A percentile compares a stretch with the other conserved stretches of the same genome.
Evolutionary conservation across 805 yeast species (phyloP).

Genomic region (Barnettozyma siamensis): DNA sequence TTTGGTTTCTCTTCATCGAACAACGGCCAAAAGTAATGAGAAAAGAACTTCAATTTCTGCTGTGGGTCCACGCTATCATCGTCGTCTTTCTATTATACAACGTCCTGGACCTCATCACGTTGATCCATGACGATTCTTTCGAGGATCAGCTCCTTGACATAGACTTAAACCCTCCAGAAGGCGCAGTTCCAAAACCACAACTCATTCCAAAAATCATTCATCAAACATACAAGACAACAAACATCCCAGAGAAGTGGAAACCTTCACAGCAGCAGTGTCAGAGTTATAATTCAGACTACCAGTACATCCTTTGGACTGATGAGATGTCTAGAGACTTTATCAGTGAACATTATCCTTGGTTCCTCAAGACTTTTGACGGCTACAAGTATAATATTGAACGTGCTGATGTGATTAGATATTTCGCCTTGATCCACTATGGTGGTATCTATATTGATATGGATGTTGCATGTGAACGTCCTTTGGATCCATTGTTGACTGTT

Average conservation of each 20-base stretch:
- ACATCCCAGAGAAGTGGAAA: conserved; percentile 78
- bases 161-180: conserved; percentile 52
- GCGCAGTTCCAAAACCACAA: conserved; percentile 39
- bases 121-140: conserved; percentile 67
- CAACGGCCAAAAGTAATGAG: conserved; percentile 53
- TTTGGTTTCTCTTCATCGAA: too few species aligned
- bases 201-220: conserved; percentile 87
- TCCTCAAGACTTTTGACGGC: conserved; percentile 66
- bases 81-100: conserved; percentile 43
- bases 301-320: conserved; percentile 89
- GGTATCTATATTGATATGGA: conserved; percentile 89
- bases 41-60: conserved; percentile 56
- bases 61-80: conserved; percentile 51
- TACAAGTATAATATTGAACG: conserved; percentile 81
- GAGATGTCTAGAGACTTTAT: conserved; percentile 75
- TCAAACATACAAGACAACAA: conserved; percentile 79
- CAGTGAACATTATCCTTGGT: conserved; percentile 80
- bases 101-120: conserved; percentile 65
- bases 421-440: conserved; percentile 76
- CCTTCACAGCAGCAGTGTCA: conserved; percentile 72
- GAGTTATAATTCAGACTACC: conserved; percentile 80
- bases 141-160: conserved; percentile 55
- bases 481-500: conserved; percentile 75
- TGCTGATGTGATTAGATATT: conserved; percentile 88
- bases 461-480: conserved; percentile 73